A percentile compares a stretch with the other conserved stretches of the same genome.
Conservation (phyloP, 345 rosid species). For the Rhodamnia argentea region DNA sequence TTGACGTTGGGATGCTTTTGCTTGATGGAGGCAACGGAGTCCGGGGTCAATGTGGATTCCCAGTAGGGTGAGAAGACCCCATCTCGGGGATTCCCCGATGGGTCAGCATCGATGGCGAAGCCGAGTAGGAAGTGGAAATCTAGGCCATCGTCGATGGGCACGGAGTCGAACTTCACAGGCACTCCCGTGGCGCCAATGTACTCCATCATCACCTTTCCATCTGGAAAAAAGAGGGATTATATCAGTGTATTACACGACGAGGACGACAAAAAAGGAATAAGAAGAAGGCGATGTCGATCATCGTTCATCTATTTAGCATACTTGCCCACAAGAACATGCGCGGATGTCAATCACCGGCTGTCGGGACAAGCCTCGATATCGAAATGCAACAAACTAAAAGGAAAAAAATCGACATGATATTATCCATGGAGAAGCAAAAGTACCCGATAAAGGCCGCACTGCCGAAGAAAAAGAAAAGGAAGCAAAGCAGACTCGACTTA, state of each 20-base stretch:
- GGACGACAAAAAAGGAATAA: background rate
- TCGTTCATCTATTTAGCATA: background rate
- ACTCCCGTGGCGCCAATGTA: slow-evolving; percentile 45
- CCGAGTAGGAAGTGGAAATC: slow-evolving; percentile 42
- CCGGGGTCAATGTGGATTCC: slow-evolving; percentile 23
- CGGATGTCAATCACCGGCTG: background rate
- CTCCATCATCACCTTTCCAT: slow-evolving; percentile 57
- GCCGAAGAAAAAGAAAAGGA: background rate
- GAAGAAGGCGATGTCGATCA: background rate
- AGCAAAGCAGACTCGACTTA: background rate
- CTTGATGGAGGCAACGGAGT: slow-evolving; percentile 19
- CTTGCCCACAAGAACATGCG: background rate
- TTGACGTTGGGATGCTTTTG: slow-evolving; percentile 23
- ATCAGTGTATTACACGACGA: background rate
- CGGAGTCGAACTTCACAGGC: slow-evolving; percentile 16
- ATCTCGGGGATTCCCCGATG: slow-evolving; percentile 26
- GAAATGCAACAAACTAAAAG: background rate
- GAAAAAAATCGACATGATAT: background rate
- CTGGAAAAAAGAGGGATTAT: slow-evolving; percentile 3
- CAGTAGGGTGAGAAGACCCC: slow-evolving; percentile 35
- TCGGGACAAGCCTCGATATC: background rate
- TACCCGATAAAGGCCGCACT: background rate
- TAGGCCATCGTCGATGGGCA: slow-evolving; percentile 23
- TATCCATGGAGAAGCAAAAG: background rate
- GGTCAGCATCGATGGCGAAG: slow-evolving; percentile 40